These are phyloP conservation scores for Tylopilus subfusipes DNA, from an alignment of 768 basidiomycete genomes.

Conservation along the genomic window DNA sequence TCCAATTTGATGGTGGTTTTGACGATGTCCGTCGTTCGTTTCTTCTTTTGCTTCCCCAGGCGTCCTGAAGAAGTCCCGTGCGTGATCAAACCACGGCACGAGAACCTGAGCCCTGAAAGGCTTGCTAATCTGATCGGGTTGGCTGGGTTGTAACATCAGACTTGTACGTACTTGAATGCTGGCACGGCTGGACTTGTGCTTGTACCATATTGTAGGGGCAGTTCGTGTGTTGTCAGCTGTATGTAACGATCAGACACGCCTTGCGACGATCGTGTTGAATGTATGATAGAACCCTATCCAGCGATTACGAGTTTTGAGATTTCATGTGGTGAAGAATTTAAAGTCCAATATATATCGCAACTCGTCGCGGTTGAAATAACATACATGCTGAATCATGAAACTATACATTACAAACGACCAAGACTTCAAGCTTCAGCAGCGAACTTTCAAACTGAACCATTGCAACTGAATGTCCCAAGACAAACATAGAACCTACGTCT, in stretches of 20 bases:
- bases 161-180: neutral
- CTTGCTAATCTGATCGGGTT: slow-evolving; percentile 10
- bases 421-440: neutral
- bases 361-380: slow-evolving; percentile 14
- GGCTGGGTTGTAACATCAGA: neutral
- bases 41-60: neutral
- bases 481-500: neutral
- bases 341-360: slow-evolving; percentile 6
- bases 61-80: slow-evolving; percentile 13
- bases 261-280: neutral
- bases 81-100: slow-evolving; percentile 7
- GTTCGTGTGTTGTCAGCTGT: neutral
- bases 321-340: neutral
- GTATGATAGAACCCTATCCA: too few relatives aligned
- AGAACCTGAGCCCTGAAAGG: slow-evolving; percentile 5
- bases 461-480: neutral
- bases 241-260: neutral
- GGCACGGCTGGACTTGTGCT: neutral
- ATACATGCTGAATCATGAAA: slow-evolving; percentile 16
- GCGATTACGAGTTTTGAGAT: neutral
- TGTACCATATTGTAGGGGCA: neutral
- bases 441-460: neutral
- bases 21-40: neutral
- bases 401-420: slow-evolving; percentile 3
- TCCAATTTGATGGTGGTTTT: neutral